Conservation (phyloP, 805 yeast genomes). For the Pichia kluyveri region DNA sequence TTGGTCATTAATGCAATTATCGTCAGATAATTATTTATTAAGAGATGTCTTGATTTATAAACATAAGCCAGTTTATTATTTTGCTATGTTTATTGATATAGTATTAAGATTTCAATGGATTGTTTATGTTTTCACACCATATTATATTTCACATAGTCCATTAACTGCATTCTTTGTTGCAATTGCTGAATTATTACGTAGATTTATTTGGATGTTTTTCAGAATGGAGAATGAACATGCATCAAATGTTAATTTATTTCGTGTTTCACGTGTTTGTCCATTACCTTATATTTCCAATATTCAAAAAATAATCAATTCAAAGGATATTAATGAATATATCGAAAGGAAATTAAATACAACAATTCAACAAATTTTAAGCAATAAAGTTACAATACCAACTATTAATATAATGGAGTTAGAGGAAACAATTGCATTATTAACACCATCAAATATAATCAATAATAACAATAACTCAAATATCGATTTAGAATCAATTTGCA, state of each 20-base stretch:
- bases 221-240: conserved; percentile 96
- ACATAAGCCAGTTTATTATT: conserved; percentile 54
- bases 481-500: neutral
- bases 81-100: conserved; percentile 66
- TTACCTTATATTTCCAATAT: conserved; percentile 56
- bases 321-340: neutral
- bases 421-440: neutral
- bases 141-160: conserved; percentile 78
- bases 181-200: conserved; percentile 66
- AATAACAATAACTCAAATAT: neutral
- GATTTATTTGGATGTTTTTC: conserved; percentile 85
- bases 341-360: neutral
- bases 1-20: conserved; percentile 78
- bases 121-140: conserved; percentile 68
- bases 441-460: neutral
- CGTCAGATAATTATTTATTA: conserved; percentile 46
- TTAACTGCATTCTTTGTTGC: conserved; percentile 78
- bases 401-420: neutral
- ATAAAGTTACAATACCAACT: neutral
- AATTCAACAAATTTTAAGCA: neutral
- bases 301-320: neutral
- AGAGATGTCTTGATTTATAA: conserved; percentile 65
- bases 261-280: conserved; percentile 85
- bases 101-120: conserved; percentile 85
- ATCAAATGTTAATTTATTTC: conserved; percentile 72